These are phyloP conservation scores for Hemisphaericaspora nanyangensis DNA, from an alignment of 805 yeast species.

Conservation along the genomic window DNA sequence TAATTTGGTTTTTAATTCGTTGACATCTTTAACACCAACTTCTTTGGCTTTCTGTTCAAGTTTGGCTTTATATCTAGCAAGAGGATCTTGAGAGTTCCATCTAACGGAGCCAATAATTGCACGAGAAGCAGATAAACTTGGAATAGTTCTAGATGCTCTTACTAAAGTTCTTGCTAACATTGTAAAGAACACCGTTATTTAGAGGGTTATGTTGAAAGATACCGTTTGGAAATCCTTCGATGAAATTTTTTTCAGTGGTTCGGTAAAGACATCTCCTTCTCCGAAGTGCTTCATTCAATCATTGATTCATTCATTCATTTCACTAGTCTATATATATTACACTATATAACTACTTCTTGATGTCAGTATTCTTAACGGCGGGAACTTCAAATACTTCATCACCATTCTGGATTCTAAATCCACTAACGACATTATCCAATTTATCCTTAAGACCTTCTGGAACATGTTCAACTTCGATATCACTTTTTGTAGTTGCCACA, in stretches of 20 bases:
- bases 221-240: too few relatives aligned
- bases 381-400: background rate
- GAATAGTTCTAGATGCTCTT: background rate
- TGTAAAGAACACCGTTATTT: too few relatives aligned
- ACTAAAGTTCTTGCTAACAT: background rate
- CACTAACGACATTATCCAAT: slow-evolving; percentile 31
- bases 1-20: slow-evolving; percentile 58
- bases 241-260: too few relatives aligned
- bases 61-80: slow-evolving; percentile 25
- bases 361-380: background rate
- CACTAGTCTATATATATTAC: too few relatives aligned
- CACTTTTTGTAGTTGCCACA: slow-evolving; percentile 55
- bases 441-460: slow-evolving; percentile 49
- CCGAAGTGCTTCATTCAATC: too few relatives aligned
- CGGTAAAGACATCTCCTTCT: too few relatives aligned
- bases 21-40: slow-evolving; percentile 39
- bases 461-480: slow-evolving; percentile 65
- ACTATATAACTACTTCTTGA: background rate
- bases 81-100: slow-evolving; percentile 3
- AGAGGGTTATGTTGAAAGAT: too few relatives aligned
- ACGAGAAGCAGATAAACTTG: background rate
- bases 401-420: background rate
- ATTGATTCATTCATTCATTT: too few relatives aligned
- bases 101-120: background rate
- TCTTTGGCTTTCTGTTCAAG: slow-evolving; percentile 32